These are phyloP conservation scores for carrot (Daucus carota) DNA, from an alignment of 129 eudicot genomes.

Conservation along the genomic window DNA sequence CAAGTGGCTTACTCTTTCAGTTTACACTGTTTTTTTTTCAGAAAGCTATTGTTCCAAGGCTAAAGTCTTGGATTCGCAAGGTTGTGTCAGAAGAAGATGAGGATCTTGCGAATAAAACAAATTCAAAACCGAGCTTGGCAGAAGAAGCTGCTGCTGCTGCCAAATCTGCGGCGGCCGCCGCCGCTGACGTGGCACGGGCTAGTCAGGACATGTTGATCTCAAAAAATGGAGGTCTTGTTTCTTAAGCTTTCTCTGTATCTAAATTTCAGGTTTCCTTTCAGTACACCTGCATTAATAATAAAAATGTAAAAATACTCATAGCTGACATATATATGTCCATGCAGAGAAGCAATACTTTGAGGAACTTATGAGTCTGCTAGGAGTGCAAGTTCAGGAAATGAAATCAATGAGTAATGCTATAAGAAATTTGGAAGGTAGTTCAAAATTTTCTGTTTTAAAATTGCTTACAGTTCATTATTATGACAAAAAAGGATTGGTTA, in stretches of 20 bases:
- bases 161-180: conserved; percentile 88
- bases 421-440: conserved; percentile 68
- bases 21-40: conserved; percentile 20
- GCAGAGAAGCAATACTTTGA: conserved; percentile 76
- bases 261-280: not conserved
- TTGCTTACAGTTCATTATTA: not conserved
- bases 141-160: conserved; percentile 95
- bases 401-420: conserved; percentile 68
- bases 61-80: conserved; percentile 92
- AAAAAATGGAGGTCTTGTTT: conserved; percentile 59
- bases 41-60: conserved; percentile 69
- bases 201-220: conserved; percentile 73
- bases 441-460: not conserved
- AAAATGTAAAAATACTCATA: not conserved
- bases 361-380: conserved; percentile 63
- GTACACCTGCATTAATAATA: not conserved
- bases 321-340: conserved; percentile 6
- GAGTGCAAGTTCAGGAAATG: conserved; percentile 76
- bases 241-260: not conserved
- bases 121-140: conserved; percentile 52
- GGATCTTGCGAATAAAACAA: conserved; percentile 23
- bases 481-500: not conserved
- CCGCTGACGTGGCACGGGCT: conserved; percentile 82
- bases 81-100: conserved; percentile 65
- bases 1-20: conserved; percentile 4